Base-by-base conservation (phyloP, 345 rosid genomes). In the Erucastrum elatum region DNA sequence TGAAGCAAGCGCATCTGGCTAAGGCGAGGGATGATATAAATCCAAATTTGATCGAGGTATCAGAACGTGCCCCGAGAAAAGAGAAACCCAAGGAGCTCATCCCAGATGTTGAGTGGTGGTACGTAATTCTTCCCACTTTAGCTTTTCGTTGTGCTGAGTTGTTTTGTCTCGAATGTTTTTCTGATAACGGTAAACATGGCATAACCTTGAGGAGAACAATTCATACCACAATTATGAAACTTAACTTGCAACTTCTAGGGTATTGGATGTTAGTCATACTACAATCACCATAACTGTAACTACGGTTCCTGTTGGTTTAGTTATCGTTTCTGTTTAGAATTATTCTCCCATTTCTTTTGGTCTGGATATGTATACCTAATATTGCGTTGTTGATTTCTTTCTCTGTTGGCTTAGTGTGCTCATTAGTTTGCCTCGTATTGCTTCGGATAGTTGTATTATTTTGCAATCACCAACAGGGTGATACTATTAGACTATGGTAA, bases 61-160 rank as follows among this genome's bases (percentile, higher is more conserved):
- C 93, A 0, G 99, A 93, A 77, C 88, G 99, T 80, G 84, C 84
- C 66, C 79, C 85, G 10, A 87, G 85, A 35, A 91, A 91, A 84
- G 97, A 93, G 79, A 95, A 93, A 80, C 86, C 87, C 0, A 90
- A 89, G 87, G 99, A 93, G 1, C 78, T 74, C 65, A 89, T 93
- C 76, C 99, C 96, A 53, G 98, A 93, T 77, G 77, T 85, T 72
- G 99, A 95, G 80, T 93, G 98, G 99, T 95, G 99, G 99, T 95
- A 86, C 76, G 99, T 84, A 53, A 29, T 15, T 75, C 46, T 58
- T 55, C 77, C 15, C 56, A 74, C 72, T 37, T 80, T 33, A 1
- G 16, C 30, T 1, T 68, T 41, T 10, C 75, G 26, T 75, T 63
- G 37, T 70, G 31, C 17, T 64, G 7, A n/a, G 60, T 71, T 71